Evolutionary conservation across 805 yeast genomes (phyloP), one percentile per base, ranked within the genome.

Genomic region (Kuraishia hungarica): DNA sequence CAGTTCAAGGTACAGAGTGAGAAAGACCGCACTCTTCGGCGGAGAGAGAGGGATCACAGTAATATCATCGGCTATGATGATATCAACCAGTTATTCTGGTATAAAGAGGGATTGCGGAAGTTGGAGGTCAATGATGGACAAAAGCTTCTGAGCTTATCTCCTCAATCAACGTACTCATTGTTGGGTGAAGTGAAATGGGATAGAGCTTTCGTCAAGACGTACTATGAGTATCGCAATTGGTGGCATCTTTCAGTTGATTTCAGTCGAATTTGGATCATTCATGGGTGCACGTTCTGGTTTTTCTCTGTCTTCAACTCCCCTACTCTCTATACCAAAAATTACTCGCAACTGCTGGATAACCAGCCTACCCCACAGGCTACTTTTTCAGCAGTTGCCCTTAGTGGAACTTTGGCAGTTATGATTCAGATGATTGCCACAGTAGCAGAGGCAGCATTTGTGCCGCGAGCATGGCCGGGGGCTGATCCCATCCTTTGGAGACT

Each of bases 31-130:
- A 72, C 71, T 54, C 82, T 78, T 71, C 75, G 77, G 43, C 81
- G 83, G 68, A 81, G 83, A 58, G 91, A 83, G 63, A 78, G 78
- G 61, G 94, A 89, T 70, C 94, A 84, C 74, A 66, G 76, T 67
- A 66, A 79, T 60, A 74, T 84, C 65, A 64, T 83, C 67, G 79
- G 88, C 58, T 68, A 86, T 60, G 84, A 80, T 62, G 84, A 80
- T 59, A 65, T 78, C 46, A 79, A 80, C 59, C 83, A 77, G 59
- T 66, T 74, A 20, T 80, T 80, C 56, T 80, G 84, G 83, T 72
- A 71, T 56, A 66, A 69, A 2, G 61, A 70, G 51, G 73, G 75
- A 17, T 58, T 79, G 3, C 53, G 60, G 19, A 63, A 65, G 47
- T 64, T 80, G 19, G 58, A 55, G 28, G 60, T 77, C 7, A 51